phyloP scores from a whole-genome alignment of 1,284 basidiomycete genomes.

The Trametes sp. region DNA sequence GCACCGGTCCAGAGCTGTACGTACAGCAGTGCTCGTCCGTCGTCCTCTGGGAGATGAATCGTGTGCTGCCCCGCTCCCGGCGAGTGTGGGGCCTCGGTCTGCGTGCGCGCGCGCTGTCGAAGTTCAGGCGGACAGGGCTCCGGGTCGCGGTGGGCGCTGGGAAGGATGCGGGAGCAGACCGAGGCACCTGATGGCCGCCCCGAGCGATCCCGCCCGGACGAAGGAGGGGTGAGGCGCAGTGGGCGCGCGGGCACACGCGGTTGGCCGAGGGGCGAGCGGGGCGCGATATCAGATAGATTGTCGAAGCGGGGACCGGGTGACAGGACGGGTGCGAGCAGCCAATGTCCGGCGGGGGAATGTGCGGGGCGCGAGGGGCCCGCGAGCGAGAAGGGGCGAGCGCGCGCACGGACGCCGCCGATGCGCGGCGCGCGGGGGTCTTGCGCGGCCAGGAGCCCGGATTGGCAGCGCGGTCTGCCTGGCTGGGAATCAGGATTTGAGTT shows the following conservation, averaged over 20 bases:
- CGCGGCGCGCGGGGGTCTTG: constrained; percentile 8
- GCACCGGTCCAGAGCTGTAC: not conserved
- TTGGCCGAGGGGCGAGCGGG: constrained; percentile 1
- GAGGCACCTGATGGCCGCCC: constrained; percentile 17
- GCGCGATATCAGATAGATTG: constrained; percentile 15
- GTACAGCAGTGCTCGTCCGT: not conserved
- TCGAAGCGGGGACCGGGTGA: constrained; percentile 1
- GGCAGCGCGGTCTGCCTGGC: constrained; percentile 4
- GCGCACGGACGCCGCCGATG: constrained; percentile 6
- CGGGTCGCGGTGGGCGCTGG: constrained; percentile 10
- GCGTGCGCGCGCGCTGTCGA: not conserved
- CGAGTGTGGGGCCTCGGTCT: not conserved
- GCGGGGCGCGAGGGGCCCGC: not conserved
- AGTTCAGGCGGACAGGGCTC: constrained; percentile 4
- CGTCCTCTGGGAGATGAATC: no score
- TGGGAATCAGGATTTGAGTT: constrained; percentile 25
- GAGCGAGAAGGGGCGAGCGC: not conserved
- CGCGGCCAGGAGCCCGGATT: not conserved
- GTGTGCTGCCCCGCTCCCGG: not conserved
- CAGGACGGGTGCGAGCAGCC: constrained; percentile 6
- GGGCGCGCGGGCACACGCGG: constrained; percentile 3
- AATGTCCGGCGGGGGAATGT: not conserved
- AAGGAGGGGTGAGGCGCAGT: constrained; percentile 5
- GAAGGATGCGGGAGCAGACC: constrained; percentile 6
- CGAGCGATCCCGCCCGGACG: constrained; percentile 9